Percentiles rank a stretch among this genome's conserved stretches.
Evolutionary conservation across 768 basidiomycete species (phyloP).

Genomic region (Dentipellis fragilis): DNA sequence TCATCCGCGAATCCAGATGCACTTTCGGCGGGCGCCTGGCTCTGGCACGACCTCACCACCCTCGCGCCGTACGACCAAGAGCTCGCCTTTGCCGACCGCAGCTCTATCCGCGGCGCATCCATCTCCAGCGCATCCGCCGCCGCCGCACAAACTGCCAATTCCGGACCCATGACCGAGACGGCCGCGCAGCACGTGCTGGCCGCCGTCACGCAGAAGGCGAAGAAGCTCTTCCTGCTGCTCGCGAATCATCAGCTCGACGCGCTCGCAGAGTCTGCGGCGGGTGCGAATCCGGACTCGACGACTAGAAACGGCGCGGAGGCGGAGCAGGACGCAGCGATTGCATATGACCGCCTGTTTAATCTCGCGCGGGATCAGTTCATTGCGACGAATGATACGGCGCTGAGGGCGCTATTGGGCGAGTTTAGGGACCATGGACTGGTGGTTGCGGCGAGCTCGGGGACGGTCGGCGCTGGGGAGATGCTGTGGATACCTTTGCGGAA

Average conservation of each 20-base stretch:
- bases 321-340: slow-evolving; percentile 45
- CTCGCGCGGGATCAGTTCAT: slow-evolving; percentile 76
- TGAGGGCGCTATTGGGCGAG: slow-evolving; percentile 76
- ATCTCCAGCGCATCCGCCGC: neutral
- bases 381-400: slow-evolving; percentile 78
- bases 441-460: slow-evolving; percentile 27
- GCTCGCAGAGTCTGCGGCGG: slow-evolving; percentile 31
- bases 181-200: slow-evolving; percentile 74
- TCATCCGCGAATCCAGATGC: neutral
- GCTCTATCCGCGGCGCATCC: neutral
- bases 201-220: slow-evolving; percentile 80
- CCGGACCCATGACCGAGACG: slow-evolving; percentile 53
- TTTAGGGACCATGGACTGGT: slow-evolving; percentile 88
- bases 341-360: slow-evolving; percentile 61
- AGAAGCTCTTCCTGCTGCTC: slow-evolving; percentile 70
- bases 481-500: slow-evolving; percentile 85
- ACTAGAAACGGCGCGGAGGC: slow-evolving; percentile 14
- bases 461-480: slow-evolving; percentile 36
- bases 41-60: slow-evolving; percentile 89
- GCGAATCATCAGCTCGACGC: slow-evolving; percentile 58
- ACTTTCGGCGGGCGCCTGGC: slow-evolving; percentile 30
- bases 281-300: slow-evolving; percentile 15
- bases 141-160: slow-evolving; percentile 5
- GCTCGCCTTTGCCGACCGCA: slow-evolving; percentile 3
- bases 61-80: slow-evolving; percentile 9